Base-by-base conservation (phyloP, 805 yeast genomes). In the Metschnikowia noctiluminum region DNA sequence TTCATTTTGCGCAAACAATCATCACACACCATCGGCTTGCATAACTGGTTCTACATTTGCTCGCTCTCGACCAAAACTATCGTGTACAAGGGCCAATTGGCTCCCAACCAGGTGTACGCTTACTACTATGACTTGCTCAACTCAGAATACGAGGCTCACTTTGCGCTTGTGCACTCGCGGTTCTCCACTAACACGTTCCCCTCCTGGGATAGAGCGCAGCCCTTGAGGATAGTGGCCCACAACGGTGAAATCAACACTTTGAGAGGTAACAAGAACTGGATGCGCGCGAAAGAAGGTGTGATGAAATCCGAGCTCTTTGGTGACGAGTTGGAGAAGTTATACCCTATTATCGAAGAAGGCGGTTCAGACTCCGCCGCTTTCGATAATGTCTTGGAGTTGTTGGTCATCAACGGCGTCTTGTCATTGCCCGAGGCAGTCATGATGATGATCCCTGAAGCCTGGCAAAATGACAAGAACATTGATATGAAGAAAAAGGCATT, bases 121-220 rank as follows among this genome's bases (percentile, higher is more conserved):
- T 92, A 94, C 73, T 92, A 91, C 74, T 90, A 89, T 65, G 99
- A 92, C 70, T 79, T 92, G 64, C 85, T 83, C 54, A 90, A 89
- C 66, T 92, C 90, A 28, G 94, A 90, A 63, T 92, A 84, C 70
- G 92, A 89, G 72, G 94, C 95, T 40, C 97, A 91, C 65, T 89
- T 94, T 77, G 96, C 97, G 13, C 78, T 92, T 38, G 98, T 92
- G 44, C 99, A 92, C 74, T 91, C 98, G 26, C 83, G 99, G 67
- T 92, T 92, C 78, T 90, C 97, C 49, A 92, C 99, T 31, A 92
- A 92, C 70, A 92, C 99, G 42, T 92, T 92, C 82, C 99, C 99
- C 42, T 89, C 97, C n/a, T 92, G 99, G 99, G 99, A 94, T 72
- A 83, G 99, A 71, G 98, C 99, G 26, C 99, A 92, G 72, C 99